phyloP scores from a whole-genome alignment of 169 alveolate genomes.

The Cryptosporidium andersoni region DNA sequence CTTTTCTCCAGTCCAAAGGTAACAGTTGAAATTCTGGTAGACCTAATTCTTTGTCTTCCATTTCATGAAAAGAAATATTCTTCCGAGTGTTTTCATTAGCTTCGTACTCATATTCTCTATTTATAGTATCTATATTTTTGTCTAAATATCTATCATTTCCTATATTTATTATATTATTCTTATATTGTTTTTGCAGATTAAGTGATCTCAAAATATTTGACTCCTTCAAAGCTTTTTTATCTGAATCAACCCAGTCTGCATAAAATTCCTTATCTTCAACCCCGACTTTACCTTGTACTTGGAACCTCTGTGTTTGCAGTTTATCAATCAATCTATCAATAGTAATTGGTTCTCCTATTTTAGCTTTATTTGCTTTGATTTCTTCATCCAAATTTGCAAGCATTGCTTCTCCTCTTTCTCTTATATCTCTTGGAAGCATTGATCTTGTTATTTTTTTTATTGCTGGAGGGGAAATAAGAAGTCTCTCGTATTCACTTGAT shows the following conservation, averaged over 20 bases:
- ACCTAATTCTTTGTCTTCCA: background rate
- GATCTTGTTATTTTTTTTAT: slow-evolving; percentile 21
- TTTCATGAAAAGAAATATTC: background rate
- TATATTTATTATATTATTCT: background rate
- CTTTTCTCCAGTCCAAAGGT: background rate
- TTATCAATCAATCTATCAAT: slow-evolving; percentile 5
- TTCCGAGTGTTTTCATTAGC: background rate
- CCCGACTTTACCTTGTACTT: slow-evolving; percentile 7
- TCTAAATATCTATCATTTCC: too few species aligned
- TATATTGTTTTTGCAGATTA: background rate
- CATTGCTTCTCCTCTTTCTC: slow-evolving; percentile 58
- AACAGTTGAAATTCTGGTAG: background rate
- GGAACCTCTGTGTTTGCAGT: background rate
- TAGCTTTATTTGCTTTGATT: background rate
- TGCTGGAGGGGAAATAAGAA: slow-evolving; percentile 8
- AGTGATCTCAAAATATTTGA: background rate
- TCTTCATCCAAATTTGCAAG: slow-evolving; percentile 28
- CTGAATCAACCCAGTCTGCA: slow-evolving; percentile 14
- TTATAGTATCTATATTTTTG: too few species aligned
- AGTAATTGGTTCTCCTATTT: slow-evolving; percentile 7
- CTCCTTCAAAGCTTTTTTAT: background rate
- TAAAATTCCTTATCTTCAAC: slow-evolving; percentile 34
- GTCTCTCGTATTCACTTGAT: background rate
- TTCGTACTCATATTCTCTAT: background rate
- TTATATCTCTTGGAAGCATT: slow-evolving; percentile 42